Evolutionary conservation across 2,329 filamentous ascomycete genomes (phyloP).

Genomic region (Pseudogymnoascus sp.): DNA sequence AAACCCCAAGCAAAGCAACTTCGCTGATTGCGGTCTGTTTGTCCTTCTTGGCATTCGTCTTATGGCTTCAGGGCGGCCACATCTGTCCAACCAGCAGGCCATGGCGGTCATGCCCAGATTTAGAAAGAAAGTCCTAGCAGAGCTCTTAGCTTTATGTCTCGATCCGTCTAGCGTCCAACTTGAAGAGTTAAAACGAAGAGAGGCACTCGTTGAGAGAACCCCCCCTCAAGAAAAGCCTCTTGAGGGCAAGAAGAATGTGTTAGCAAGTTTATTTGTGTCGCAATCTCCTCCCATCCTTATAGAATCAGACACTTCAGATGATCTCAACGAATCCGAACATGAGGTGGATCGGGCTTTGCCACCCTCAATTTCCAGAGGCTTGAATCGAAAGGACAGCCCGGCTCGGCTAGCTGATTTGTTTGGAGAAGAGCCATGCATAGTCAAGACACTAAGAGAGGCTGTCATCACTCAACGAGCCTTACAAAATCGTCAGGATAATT

Average conservation of each 20-base stretch:
- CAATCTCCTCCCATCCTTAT: neutral
- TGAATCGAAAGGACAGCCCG: conserved; percentile 12
- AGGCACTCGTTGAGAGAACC: neutral
- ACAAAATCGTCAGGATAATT: conserved; percentile 7
- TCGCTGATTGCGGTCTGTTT: conserved; percentile 15
- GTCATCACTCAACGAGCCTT: conserved; percentile 15
- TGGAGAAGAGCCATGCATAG: conserved; percentile 13
- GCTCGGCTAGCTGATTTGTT: conserved; percentile 13
- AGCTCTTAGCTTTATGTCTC: conserved; percentile 16
- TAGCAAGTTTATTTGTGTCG: conserved; percentile 2
- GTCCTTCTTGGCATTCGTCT: conserved; percentile 16
- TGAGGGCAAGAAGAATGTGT: neutral
- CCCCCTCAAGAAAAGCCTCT: neutral
- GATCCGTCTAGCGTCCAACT: conserved; percentile 14
- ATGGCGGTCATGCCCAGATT: conserved; percentile 15
- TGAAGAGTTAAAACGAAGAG: conserved; percentile 12
- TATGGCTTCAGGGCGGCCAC: conserved; percentile 11
- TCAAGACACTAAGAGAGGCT: conserved; percentile 15
- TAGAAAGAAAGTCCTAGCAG: conserved; percentile 16
- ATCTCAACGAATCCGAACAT: neutral
- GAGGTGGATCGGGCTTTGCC: neutral
- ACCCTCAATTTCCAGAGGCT: neutral
- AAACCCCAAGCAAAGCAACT: conserved; percentile 13
- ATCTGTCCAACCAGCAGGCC: conserved; percentile 8
- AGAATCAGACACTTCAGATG: neutral